These are phyloP conservation scores for Pinus taeda DNA, from an alignment of 75 land plant genomes.

Conservation along the genomic window DNA sequence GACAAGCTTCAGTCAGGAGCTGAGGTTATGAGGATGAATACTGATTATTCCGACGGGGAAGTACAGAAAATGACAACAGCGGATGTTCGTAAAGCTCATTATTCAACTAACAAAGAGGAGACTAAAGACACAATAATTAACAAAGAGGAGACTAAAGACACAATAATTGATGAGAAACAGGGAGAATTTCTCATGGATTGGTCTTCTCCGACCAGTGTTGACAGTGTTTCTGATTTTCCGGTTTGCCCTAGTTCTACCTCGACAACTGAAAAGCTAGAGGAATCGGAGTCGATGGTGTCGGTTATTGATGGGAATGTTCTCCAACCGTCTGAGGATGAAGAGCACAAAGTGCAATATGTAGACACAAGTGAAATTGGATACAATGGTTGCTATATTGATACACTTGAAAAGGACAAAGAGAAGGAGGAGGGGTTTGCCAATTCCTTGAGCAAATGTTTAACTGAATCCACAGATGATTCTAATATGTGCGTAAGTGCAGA, in stretches of 20 bases:
- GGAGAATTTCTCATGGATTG: conserved; percentile 2
- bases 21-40: background rate
- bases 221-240: background rate
- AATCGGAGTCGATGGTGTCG: background rate
- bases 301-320: background rate
- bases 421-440: conserved; percentile 1
- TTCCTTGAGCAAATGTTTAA: conserved; percentile 5
- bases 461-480: background rate
- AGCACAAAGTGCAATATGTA: background rate
- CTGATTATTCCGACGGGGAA: background rate
- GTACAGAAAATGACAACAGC: background rate
- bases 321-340: background rate
- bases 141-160: conserved; percentile 1
- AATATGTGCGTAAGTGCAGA: background rate
- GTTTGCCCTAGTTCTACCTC: background rate
- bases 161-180: background rate
- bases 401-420: conserved; percentile 7
- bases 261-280: background rate
- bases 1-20: background rate
- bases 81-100: background rate
- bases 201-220: background rate
- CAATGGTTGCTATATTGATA: background rate
- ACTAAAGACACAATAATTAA: background rate
- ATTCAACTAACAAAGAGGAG: background rate
- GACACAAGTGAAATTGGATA: conserved; percentile 3